These are phyloP conservation scores for Dendrobium nobile DNA, from an alignment of 106 monocot genomes.

Conservation along the genomic window DNA sequence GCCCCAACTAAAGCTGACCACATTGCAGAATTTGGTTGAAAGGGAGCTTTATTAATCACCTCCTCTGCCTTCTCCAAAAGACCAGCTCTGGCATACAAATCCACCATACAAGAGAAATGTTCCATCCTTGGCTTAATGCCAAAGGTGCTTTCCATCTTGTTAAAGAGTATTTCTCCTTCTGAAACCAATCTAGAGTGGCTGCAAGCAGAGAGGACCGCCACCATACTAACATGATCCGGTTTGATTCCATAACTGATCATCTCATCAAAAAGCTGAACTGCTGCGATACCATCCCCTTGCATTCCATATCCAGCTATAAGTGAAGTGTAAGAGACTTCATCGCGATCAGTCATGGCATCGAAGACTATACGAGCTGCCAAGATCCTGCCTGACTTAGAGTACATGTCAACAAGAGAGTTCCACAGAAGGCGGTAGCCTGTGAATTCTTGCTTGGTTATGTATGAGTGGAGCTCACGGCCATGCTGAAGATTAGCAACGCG, in stretches of 20 bases:
- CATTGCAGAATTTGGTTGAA: conserved; percentile 42
- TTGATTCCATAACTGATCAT: conserved; percentile 48
- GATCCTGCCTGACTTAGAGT: conserved; percentile 62
- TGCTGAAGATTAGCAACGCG: conserved; percentile 46
- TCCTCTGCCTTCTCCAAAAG: conserved; percentile 47
- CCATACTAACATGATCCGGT: conserved; percentile 62
- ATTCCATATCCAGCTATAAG: conserved; percentile 78
- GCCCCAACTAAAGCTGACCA: conserved; percentile 55
- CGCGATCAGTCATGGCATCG: conserved; percentile 39
- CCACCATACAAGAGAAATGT: conserved; percentile 86
- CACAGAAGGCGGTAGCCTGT: conserved; percentile 25
- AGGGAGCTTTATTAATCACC: conserved; percentile 31
- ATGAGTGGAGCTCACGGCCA: conserved; percentile 57
- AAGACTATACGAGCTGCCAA: conserved; percentile 46
- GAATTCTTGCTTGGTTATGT: conserved; percentile 34
- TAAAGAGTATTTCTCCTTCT: conserved; percentile 42
- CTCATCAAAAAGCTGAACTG: conserved; percentile 48
- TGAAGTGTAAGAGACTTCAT: conserved; percentile 70
- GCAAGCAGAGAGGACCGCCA: conserved; percentile 72
- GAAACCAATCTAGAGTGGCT: conserved; percentile 53
- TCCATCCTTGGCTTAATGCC: conserved; percentile 43
- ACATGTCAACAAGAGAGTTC: conserved; percentile 82
- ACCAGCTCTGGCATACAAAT: conserved; percentile 57
- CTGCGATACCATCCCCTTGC: conserved; percentile 47
- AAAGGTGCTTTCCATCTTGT: conserved; percentile 31